Percentiles rank a stretch among this genome's conserved stretches.
Evolutionary conservation across 1,139 yeast species (phyloP).

Genomic region (Debaryomyces fabryi): DNA sequence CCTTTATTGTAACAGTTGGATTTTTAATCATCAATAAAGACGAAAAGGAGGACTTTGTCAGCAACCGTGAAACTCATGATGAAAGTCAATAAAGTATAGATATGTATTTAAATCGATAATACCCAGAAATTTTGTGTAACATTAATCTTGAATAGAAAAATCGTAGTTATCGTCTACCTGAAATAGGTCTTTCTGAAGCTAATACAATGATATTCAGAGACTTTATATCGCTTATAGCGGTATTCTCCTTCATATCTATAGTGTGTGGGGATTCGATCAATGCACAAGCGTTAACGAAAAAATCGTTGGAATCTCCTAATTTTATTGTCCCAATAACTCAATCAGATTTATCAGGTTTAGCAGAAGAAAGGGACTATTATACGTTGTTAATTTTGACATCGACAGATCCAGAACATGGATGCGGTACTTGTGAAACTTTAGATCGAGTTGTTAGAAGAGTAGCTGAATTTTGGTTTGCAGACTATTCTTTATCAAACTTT

Average conservation of each 20-base stretch:
- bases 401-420: slow-evolving; percentile 35
- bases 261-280: slow-evolving; percentile 8
- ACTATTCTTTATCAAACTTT: slow-evolving; percentile 40
- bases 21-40: slow-evolving; percentile 81
- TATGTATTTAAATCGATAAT: neutral
- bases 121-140: slow-evolving; percentile 4
- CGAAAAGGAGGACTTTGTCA: slow-evolving; percentile 60
- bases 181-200: neutral
- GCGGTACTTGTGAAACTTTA: slow-evolving; percentile 30
- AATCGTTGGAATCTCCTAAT: slow-evolving; percentile 21
- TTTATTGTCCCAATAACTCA: slow-evolving; percentile 32
- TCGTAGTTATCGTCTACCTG: neutral
- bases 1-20: slow-evolving; percentile 75
- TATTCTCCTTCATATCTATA: neutral
- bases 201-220: neutral
- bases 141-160: neutral
- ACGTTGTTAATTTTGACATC: slow-evolving; percentile 41
- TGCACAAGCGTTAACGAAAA: slow-evolving; percentile 14
- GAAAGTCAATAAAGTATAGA: slow-evolving; percentile 9
- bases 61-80: slow-evolving; percentile 11
- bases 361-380: slow-evolving; percentile 42
- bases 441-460: slow-evolving; percentile 35
- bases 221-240: slow-evolving; percentile 1
- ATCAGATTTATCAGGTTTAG: slow-evolving; percentile 32
- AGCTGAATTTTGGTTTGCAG: slow-evolving; percentile 44